A percentile compares a stretch with the other conserved stretches of the same genome.
phyloP scores from a whole-genome alignment of 225 moss, liverwort and hornwort genomes.

The Takakia lepidozioides region DNA sequence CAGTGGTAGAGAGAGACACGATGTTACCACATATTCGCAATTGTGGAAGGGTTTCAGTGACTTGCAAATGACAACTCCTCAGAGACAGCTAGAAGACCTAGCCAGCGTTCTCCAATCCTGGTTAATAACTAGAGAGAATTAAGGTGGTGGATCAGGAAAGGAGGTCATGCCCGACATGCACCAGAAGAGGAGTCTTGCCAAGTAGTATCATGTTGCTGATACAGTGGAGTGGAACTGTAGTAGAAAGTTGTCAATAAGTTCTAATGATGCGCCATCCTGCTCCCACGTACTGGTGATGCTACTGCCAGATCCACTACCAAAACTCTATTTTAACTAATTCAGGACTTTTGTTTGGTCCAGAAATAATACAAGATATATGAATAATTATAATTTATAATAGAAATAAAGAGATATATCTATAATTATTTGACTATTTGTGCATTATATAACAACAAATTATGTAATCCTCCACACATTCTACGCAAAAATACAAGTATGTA shows the following conservation, averaged over 20 bases:
- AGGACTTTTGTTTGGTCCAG: too few relatives aligned
- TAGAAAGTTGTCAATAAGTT: constrained; percentile 23
- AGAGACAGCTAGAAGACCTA: constrained; percentile 26
- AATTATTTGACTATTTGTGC: too few relatives aligned
- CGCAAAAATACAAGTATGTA: too few relatives aligned
- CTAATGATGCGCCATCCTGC: constrained; percentile 10
- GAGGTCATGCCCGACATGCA: constrained; percentile 13
- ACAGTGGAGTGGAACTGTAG: constrained; percentile 35
- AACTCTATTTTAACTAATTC: too few relatives aligned
- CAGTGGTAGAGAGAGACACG: constrained; percentile 23
- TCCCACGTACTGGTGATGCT: constrained; percentile 31
- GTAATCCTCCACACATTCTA: too few relatives aligned
- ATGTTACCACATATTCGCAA: constrained; percentile 12
- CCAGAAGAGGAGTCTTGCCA: constrained; percentile 56
- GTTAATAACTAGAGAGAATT: constrained; percentile 11
- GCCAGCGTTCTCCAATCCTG: constrained; percentile 21
- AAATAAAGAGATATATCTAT: too few relatives aligned
- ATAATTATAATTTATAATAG: too few relatives aligned
- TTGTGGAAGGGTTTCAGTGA: constrained; percentile 26
- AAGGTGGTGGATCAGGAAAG: constrained; percentile 16
- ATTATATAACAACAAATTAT: too few relatives aligned
- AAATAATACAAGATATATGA: too few relatives aligned
- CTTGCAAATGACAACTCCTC: constrained; percentile 34
- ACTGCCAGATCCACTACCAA: constrained; percentile 14
- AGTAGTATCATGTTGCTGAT: constrained; percentile 29